Percentiles rank a stretch among this genome's conserved stretches.
Conservation (phyloP, 371 early-diverging fungal species). For the Saksenaea vasiformis region DNA sequence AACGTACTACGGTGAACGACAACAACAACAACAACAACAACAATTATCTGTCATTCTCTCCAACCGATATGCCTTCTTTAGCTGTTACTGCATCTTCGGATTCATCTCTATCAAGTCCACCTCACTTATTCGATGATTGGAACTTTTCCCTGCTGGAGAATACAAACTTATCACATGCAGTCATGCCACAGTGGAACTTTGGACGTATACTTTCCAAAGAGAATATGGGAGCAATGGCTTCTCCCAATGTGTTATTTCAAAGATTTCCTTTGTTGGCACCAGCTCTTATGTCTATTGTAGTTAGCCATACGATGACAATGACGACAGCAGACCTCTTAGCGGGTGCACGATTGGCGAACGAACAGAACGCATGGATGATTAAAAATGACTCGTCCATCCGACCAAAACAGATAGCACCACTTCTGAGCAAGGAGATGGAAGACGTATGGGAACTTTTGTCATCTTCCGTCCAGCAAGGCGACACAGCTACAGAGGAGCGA, state of each 20-base stretch:
- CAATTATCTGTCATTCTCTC: constrained; percentile 10
- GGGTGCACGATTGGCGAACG: constrained; percentile 20
- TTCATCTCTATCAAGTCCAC: constrained; percentile 29
- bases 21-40: constrained; percentile 6
- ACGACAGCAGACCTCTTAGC: constrained; percentile 34
- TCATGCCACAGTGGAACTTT: constrained; percentile 47
- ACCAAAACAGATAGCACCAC: background rate
- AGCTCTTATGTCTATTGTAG: constrained; percentile 26
- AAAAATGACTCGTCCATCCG: background rate
- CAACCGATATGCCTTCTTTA: constrained; percentile 12
- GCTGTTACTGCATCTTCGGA: constrained; percentile 24
- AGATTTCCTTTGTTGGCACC: constrained; percentile 36
- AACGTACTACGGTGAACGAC: constrained; percentile 8
- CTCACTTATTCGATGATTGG: constrained; percentile 14
- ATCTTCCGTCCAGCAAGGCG: background rate
- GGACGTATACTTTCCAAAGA: constrained; percentile 28
- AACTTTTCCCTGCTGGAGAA: constrained; percentile 9
- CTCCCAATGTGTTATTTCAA: constrained; percentile 15
- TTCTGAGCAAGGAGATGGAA: background rate
- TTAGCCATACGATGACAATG: constrained; percentile 42
- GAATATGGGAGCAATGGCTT: background rate
- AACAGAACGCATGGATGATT: background rate
- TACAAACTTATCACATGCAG: constrained; percentile 41
- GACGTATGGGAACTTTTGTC: background rate
- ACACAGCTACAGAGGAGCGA: background rate